phyloP scores from a whole-genome alignment of 2,329 filamentous ascomycete species.

The Sporothrix brunneoviolacea region DNA sequence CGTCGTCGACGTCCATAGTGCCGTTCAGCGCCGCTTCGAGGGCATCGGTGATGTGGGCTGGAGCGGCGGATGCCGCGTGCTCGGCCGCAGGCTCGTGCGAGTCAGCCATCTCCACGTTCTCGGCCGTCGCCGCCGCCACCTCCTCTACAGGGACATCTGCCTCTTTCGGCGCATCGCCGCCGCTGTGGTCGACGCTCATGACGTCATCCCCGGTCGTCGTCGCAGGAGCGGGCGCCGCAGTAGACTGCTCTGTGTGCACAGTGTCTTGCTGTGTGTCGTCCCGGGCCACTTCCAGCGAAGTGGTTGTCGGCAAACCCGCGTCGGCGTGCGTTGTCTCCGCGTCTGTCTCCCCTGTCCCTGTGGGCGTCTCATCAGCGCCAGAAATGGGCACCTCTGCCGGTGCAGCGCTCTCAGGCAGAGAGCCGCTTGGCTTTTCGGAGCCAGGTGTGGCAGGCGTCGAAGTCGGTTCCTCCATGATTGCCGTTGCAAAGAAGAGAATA shows the following conservation, averaged over 20 bases:
- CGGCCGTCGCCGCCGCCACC: not conserved
- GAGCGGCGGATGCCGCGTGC: not conserved
- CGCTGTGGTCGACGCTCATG: constrained; percentile 10
- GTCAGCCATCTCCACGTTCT: constrained; percentile 3
- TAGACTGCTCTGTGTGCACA: not conserved
- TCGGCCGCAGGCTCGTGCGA: not conserved
- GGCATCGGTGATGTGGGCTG: constrained; percentile 19
- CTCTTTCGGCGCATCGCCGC: not conserved
- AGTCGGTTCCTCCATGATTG: too few species aligned
- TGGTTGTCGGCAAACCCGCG: too few species aligned
- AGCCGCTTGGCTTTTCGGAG: too few species aligned
- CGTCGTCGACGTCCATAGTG: constrained; percentile 16
- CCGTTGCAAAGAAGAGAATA: too few species aligned
- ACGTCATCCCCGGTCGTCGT: constrained; percentile 1
- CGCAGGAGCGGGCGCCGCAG: not conserved
- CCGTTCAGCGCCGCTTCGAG: constrained; percentile 22
- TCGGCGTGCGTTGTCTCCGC: too few species aligned
- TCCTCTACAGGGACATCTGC: not conserved
- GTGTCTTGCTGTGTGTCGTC: not conserved
- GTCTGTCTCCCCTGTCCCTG: not conserved
- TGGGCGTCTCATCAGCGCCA: too few species aligned
- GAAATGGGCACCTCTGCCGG: too few species aligned
- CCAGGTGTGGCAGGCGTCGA: too few species aligned
- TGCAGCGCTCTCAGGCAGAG: too few species aligned
- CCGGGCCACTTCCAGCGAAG: not conserved